Conservation (phyloP, 2,329 filamentous ascomycete species). For the Lachnum nothofagi region DNA sequence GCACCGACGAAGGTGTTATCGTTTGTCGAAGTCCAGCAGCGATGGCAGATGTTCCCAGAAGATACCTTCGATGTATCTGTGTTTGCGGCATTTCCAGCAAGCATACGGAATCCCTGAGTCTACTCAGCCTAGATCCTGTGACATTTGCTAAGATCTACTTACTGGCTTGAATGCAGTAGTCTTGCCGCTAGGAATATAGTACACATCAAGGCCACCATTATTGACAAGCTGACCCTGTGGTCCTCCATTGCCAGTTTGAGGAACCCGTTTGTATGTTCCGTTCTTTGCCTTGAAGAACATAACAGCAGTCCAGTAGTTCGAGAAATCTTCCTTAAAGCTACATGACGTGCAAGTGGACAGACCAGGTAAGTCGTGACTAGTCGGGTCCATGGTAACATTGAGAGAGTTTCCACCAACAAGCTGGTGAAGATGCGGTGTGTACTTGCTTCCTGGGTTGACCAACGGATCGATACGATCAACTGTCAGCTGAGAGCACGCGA, state of each 20-base stretch:
- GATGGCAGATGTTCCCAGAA: conserved; percentile 24
- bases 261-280: conserved; percentile 55
- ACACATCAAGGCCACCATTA: conserved; percentile 20
- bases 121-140: neutral
- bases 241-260: conserved; percentile 45
- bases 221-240: conserved; percentile 17
- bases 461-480: conserved; percentile 22
- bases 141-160: conserved; percentile 39
- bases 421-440: conserved; percentile 21
- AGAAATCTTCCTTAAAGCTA: conserved; percentile 53
- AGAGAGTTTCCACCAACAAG: conserved; percentile 25
- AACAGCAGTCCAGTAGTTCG: conserved; percentile 63
- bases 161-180: conserved; percentile 34
- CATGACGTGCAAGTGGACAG: conserved; percentile 53
- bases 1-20: conserved; percentile 55
- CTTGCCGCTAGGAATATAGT: conserved; percentile 21
- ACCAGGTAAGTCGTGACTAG: conserved; percentile 11
- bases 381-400: conserved; percentile 17
- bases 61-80: conserved; percentile 8
- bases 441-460: conserved; percentile 17
- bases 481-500: conserved; percentile 22
- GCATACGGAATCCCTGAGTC: conserved; percentile 19
- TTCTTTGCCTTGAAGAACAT: conserved; percentile 41
- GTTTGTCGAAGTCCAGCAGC: conserved; percentile 36
- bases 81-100: conserved; percentile 20